phyloP scores from a whole-genome alignment of 805 yeast genomes.

The Starmerella vitae region DNA sequence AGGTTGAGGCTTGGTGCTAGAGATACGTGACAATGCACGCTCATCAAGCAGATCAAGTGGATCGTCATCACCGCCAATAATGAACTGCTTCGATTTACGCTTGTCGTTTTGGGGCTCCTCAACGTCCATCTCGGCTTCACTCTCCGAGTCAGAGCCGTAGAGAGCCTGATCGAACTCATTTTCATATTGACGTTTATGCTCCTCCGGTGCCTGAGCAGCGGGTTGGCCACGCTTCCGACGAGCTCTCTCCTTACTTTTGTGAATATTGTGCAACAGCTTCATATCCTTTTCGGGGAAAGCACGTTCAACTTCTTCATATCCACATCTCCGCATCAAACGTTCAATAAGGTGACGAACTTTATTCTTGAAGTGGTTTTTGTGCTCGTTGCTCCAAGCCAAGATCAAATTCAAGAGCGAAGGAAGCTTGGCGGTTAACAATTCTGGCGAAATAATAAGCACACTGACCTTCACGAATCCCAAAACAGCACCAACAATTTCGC shows the following conservation, averaged over 20 bases:
- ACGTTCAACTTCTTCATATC: slow-evolving; percentile 68
- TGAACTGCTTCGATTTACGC: slow-evolving; percentile 35
- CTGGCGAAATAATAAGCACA: slow-evolving; percentile 68
- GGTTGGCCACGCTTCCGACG: slow-evolving; percentile 44
- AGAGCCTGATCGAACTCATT: slow-evolving; percentile 90
- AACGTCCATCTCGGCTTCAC: slow-evolving; percentile 13
- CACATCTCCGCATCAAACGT: slow-evolving; percentile 78
- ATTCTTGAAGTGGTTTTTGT: slow-evolving; percentile 85
- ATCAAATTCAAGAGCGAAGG: slow-evolving; percentile 54
- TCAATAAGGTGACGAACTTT: slow-evolving; percentile 89
- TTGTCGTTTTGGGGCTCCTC: background rate
- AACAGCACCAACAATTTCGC: slow-evolving; percentile 89
- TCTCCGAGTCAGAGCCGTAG: slow-evolving; percentile 51
- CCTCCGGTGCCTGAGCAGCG: slow-evolving; percentile 39
- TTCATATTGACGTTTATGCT: slow-evolving; percentile 40
- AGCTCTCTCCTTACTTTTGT: slow-evolving; percentile 72
- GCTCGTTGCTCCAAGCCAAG: slow-evolving; percentile 89
- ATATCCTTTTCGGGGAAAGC: slow-evolving; percentile 83
- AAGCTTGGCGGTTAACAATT: slow-evolving; percentile 53
- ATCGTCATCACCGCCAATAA: slow-evolving; percentile 49
- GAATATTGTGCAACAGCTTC: slow-evolving; percentile 71
- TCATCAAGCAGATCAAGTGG: slow-evolving; percentile 86
- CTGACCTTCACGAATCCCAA: slow-evolving; percentile 90
- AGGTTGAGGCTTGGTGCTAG: slow-evolving; percentile 71
- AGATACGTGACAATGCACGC: slow-evolving; percentile 70